Evolutionary conservation across 441 rosid species (phyloP).

Genomic region (Pelargonium cotyledonis): DNA sequence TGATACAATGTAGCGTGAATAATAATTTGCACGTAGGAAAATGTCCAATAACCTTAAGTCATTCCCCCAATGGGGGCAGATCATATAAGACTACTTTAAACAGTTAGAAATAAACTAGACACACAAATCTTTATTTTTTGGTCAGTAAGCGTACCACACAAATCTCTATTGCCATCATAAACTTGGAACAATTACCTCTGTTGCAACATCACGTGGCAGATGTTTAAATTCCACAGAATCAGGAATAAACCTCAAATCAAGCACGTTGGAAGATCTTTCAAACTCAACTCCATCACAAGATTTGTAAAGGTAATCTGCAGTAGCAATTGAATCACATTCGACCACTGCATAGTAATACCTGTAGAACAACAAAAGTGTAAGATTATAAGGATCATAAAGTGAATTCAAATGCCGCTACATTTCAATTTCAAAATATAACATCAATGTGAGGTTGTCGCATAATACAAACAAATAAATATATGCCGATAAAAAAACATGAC

Average conservation of each 20-base stretch:
- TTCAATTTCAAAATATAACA: not conserved
- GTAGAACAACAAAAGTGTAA: conserved; percentile 10
- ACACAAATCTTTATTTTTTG: too few species aligned
- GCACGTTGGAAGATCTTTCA: conserved; percentile 90
- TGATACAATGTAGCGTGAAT: conserved; percentile 9
- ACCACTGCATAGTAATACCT: conserved; percentile 87
- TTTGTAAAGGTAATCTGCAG: conserved; percentile 74
- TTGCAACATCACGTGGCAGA: conserved; percentile 77
- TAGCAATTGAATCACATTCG: conserved; percentile 71
- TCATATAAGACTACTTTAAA: not conserved
- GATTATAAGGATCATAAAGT: not conserved
- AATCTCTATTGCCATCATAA: not conserved
- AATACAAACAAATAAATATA: not conserved
- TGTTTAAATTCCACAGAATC: conserved; percentile 84
- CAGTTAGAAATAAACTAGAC: not conserved
- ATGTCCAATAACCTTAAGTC: not conserved
- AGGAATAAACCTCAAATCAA: conserved; percentile 88
- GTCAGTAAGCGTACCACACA: conserved; percentile 2
- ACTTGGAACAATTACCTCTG: conserved; percentile 47
- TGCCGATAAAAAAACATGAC: not conserved
- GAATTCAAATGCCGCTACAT: not conserved
- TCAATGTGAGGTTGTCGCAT: not conserved
- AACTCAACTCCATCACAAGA: conserved; percentile 83
- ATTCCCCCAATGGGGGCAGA: not conserved
- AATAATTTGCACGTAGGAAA: not conserved